phyloP scores from a whole-genome alignment of 2,329 filamentous ascomycete species.

The Lasiodiplodia sp. region DNA sequence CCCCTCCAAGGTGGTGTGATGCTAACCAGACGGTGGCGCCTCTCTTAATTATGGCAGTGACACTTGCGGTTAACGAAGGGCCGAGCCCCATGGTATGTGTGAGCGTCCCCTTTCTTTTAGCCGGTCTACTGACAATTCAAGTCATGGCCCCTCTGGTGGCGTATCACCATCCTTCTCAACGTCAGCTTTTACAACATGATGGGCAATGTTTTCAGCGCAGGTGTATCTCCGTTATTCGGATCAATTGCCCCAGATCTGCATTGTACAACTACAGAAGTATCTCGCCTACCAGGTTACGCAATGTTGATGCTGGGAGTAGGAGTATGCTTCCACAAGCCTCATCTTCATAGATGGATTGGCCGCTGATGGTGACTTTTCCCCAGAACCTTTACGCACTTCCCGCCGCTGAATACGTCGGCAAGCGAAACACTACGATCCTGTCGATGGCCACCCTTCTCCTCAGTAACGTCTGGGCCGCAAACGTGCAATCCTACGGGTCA shows the following conservation, averaged over 20 bases:
- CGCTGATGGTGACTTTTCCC: too few species aligned
- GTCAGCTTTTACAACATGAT: constrained; percentile 19
- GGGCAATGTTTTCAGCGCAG: constrained; percentile 3
- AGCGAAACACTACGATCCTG: background rate
- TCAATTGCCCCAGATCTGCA: background rate
- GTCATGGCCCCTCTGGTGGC: constrained; percentile 3
- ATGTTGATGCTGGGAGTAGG: constrained; percentile 1
- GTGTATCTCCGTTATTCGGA: background rate
- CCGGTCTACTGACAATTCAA: background rate
- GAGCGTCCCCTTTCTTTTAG: too few species aligned
- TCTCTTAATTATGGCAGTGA: background rate
- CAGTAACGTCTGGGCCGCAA: background rate
- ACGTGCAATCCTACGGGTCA: background rate
- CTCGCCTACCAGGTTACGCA: constrained; percentile 1
- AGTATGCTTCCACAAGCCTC: background rate
- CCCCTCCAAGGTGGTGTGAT: background rate
- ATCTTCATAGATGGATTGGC: background rate
- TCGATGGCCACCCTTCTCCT: background rate
- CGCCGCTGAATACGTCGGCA: constrained; percentile 7
- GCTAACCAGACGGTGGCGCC: background rate
- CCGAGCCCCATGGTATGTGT: background rate
- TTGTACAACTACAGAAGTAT: constrained; percentile 1
- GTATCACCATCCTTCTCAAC: background rate
- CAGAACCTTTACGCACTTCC: constrained; percentile 4
- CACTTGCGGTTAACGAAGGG: constrained; percentile 1